These are phyloP conservation scores for Corchorus capsularis DNA, from an alignment of 345 rosid species.

Conservation along the genomic window DNA sequence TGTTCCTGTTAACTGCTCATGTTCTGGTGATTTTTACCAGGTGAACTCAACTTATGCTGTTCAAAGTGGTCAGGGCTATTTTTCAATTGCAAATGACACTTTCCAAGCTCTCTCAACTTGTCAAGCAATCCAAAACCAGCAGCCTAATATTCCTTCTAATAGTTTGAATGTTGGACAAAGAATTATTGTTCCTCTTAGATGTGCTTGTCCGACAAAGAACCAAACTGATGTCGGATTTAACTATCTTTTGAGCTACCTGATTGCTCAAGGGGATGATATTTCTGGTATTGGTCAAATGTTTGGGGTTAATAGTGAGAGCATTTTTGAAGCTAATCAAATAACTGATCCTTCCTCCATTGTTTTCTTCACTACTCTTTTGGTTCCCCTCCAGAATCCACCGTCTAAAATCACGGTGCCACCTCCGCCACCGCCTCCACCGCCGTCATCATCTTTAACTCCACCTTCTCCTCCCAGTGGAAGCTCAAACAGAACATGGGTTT, in stretches of 20 bases:
- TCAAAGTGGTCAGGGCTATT: constrained; percentile 21
- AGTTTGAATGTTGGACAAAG: constrained; percentile 36
- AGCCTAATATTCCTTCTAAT: constrained; percentile 15
- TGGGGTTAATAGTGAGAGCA: constrained; percentile 33
- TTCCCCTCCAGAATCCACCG: constrained; percentile 53
- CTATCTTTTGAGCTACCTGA: constrained; percentile 49
- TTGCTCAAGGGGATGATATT: constrained; percentile 35
- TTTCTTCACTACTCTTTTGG: constrained; percentile 54
- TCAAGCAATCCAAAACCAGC: constrained; percentile 61
- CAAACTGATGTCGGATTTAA: constrained; percentile 38
- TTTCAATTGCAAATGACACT: constrained; percentile 53
- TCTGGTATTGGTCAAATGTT: constrained; percentile 39
- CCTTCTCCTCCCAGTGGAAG: constrained; percentile 26
- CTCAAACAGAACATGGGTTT: constrained; percentile 59
- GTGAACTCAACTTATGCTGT: constrained; percentile 52
- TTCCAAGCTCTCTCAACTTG: constrained; percentile 79
- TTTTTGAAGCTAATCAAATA: constrained; percentile 45
- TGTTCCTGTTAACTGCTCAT: constrained; percentile 73
- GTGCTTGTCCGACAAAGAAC: constrained; percentile 69
- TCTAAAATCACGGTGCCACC: constrained; percentile 37
- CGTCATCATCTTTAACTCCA: constrained; percentile 31
- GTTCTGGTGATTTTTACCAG: constrained; percentile 59
- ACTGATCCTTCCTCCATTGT: constrained; percentile 23
- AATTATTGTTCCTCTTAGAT: constrained; percentile 53
- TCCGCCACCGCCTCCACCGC: constrained; percentile 33